Evolutionary conservation across 495 filamentous ascomycete species (phyloP).

Genomic region (Aspergillus wentii): DNA sequence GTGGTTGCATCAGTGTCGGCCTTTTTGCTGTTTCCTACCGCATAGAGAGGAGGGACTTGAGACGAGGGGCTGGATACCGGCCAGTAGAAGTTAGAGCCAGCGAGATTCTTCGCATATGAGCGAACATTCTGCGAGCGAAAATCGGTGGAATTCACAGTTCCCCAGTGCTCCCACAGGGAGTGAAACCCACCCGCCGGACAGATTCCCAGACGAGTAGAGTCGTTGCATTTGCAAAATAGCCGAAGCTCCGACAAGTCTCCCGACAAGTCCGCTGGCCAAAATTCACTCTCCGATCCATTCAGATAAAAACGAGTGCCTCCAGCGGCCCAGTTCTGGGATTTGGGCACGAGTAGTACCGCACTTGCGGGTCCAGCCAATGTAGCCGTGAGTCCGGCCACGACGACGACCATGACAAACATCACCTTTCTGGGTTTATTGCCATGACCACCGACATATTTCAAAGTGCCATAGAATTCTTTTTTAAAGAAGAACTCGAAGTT

Average conservation of each 20-base stretch:
- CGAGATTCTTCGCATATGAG: conserved; percentile 9
- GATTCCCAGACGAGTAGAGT: conserved; percentile 6
- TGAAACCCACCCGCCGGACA: conserved; percentile 12
- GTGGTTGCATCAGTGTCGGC: conserved; percentile 1
- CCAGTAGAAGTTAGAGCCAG: conserved; percentile 11
- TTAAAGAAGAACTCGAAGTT: conserved; percentile 13
- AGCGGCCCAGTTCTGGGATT: conserved; percentile 10
- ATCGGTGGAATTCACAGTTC: conserved; percentile 3
- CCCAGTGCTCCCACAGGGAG: conserved; percentile 10
- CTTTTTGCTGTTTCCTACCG: conserved; percentile 3
- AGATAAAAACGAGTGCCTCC: conserved; percentile 13
- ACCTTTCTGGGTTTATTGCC: conserved; percentile 5
- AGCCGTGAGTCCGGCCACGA: conserved; percentile 7
- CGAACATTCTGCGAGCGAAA: conserved; percentile 4
- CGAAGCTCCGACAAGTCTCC: not conserved
- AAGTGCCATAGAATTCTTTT: conserved; percentile 10
- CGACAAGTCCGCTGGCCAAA: conserved; percentile 11
- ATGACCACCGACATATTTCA: conserved; percentile 1
- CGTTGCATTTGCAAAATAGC: conserved; percentile 1
- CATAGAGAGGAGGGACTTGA: conserved; percentile 6
- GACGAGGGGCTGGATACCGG: conserved; percentile 7
- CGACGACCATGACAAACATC: not conserved
- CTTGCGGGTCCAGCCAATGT: conserved; percentile 10
- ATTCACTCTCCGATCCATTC: conserved; percentile 7
- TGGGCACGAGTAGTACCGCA: conserved; percentile 14